Evolutionary conservation across 306 rosid genomes (phyloP), one percentile per base, ranked within the genome.

Genomic region (Prunus davidiana): DNA sequence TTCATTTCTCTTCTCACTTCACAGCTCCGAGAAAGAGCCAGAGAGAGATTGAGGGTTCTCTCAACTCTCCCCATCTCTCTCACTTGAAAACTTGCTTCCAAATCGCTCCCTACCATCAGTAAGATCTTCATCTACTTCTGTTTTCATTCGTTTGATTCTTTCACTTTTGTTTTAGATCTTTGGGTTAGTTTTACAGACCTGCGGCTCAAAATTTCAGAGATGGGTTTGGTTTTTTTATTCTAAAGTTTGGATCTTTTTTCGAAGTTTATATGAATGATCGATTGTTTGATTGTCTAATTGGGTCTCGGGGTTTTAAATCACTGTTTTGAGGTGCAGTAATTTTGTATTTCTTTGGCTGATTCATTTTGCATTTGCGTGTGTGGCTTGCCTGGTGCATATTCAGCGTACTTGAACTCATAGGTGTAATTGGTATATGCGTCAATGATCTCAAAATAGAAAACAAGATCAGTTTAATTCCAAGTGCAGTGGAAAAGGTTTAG

Each of bases 91-190:
- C 50, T 51, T 67, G 47, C 45, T 34, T 65, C 60, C 30, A 27
- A 61, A 74, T 15, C 34, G 34, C 63, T 64, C 69, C 64, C 56
- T 50, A 12, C 67, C 12, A 61, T 15, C 38, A 64, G 84, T 84
- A 72, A 68, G 73, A 63, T 63, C 49, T 30, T 47, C 38, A 3
- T 13, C 34, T 51, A 3, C 38, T 30, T 64, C 38, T 34, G 24
- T 34, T 60, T 71, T 72, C 55, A 38, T 8, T 2, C 3, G 8
- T 49, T 69, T 27, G n/a, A 16, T 49, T 50, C 20, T 7, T 27
- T 19, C 18, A 7, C 45, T 74, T 43, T 46, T 60, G 77, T 3
- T 45, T 73, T 45, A 10, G 68, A 19, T 73, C 69, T 64, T 60
- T 13, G n/a, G 58, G 13, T 18, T 58, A 6, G 4, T 0, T 73